Evolutionary conservation across 2,329 filamentous ascomycete species (phyloP).

Genomic region (Bimuria novae-zelandiae): DNA sequence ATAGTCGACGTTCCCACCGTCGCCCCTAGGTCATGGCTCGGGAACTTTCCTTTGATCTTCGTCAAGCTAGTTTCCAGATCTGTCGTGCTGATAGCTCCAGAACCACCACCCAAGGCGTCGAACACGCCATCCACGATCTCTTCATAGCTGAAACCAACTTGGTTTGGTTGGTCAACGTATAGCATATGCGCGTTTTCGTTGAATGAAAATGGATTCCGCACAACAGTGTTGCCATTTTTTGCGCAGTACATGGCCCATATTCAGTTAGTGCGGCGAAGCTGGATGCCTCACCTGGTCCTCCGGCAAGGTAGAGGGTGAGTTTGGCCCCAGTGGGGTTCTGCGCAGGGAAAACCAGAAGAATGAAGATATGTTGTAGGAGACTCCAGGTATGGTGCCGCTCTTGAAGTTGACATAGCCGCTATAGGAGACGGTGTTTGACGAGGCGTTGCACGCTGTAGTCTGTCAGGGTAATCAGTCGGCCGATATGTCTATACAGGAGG

Average conservation of each 20-base stretch:
- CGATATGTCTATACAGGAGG: not conserved
- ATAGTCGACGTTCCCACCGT: conserved; percentile 6
- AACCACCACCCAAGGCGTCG: conserved; percentile 1
- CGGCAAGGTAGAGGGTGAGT: conserved; percentile 19
- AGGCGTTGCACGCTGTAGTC: conserved; percentile 54
- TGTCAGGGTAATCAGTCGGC: not conserved
- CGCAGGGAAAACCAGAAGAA: conserved; percentile 33
- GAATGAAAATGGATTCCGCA: conserved; percentile 9
- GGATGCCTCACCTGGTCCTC: conserved; percentile 14
- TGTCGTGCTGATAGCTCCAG: not conserved
- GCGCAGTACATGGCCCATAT: conserved; percentile 6
- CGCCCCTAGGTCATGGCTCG: conserved; percentile 5
- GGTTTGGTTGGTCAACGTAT: conserved; percentile 11
- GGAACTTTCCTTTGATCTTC: conserved; percentile 3
- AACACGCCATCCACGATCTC: conserved; percentile 11
- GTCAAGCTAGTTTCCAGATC: not conserved
- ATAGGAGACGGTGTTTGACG: conserved; percentile 56
- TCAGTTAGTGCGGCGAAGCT: conserved; percentile 15
- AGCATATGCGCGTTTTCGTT: conserved; percentile 14
- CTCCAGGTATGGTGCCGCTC: conserved; percentile 36
- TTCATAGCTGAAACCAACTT: conserved; percentile 15
- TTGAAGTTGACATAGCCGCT: conserved; percentile 61
- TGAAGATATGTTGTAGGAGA: conserved; percentile 27
- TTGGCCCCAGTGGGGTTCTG: conserved; percentile 20
- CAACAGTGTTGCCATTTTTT: conserved; percentile 5